Base-by-base conservation (phyloP, 176 grass and related monocot genomes). In the Tillandsia leiboldiana region DNA sequence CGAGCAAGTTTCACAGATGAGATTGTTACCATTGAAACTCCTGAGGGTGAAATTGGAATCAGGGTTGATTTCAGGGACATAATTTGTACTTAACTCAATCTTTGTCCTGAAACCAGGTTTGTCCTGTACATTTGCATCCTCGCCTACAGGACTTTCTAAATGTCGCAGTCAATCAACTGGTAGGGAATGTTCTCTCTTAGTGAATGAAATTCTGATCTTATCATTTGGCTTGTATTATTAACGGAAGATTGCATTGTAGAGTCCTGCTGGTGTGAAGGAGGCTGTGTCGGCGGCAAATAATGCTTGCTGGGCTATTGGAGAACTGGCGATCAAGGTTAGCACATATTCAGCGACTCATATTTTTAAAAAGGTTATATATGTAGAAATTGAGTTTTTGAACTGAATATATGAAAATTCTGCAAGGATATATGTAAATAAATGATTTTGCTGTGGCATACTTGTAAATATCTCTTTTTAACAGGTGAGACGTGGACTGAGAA, bases 271-370 rank as follows among this genome's bases (percentile, higher is more conserved):
- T 49, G 82, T 97, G 65, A 97, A 97, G 79, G 94, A 92, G 73
- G 86, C 89, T 66, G 82, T 87, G 11, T 97, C 94, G 51, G 94
- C 92, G 14, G 94, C 94, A 63, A 97, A 97, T 65, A 97, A 97
- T 81, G 94, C 94, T 74, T 97, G 94, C 54, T 97, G 94, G 94
- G 94, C 94, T 48, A 92, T 97, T 75, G 94, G 94, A 75, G 89
- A 97, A 87, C 75, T 97, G 74, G 94, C 89, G 51, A 83, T 92
- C 75, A 92, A 97, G 86, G 94, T 97, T 14, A 1, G 81, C 72
- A 67, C 26, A 66, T 66, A 50, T 53, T 11, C 9, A 33, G 12
- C 17, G 70, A 68, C 50, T 56, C 54, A 13, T 51, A 28, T 66
- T 26, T 27, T 53, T 69, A 42, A 1, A 24, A 59, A 76, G 50